Evolutionary conservation across 106 monocot species (phyloP), one percentile per base, ranked within the genome.

Genomic region (Narthecium ossifragum): DNA sequence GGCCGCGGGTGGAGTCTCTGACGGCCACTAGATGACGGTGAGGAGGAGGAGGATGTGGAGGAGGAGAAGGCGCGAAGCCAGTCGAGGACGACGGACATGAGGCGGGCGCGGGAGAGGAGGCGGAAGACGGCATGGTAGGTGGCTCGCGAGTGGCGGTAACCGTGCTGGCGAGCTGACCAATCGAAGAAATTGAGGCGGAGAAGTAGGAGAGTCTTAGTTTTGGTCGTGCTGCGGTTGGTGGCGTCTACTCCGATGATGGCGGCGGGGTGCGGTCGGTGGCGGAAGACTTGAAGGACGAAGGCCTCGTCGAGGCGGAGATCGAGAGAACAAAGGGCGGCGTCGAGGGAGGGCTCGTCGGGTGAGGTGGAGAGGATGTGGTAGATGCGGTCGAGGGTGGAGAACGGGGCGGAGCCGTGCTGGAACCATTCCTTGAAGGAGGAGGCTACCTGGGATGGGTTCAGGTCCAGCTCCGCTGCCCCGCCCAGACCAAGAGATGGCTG

Each of bases 101-200:
- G 73, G 39, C 58, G 46, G 39, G 82, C 71, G 13, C 69, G 61
- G 46, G 63, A 49, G 33, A 89, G 69, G 43, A 70, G 73, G 68
- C 57, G 60, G 72, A 89, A 93, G 61, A 85, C 33, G 29, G 82
- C 63, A 68, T 76, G 85, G 74, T 82, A 89, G 33, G 82, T 68
- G 23, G 68, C 43, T 46, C 79, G 83, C 38, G 85, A 65, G 71
- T 89, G 93, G 55, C 72, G 62, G 80, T 76, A 94, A 20, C 50
- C 58, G 2, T 6, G 56, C 52, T 77, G 79, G 21, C 83, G 73
- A 17, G 83, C 82, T 25, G 83, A 83, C 93, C 93, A 90, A 58
- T 90, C 89, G 70, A 90, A 89, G 75, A 89, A 90, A 26, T 78
- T 69, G 68, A 94, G 69, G 18, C 84, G 75, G 24, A 85, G 85